A percentile compares a stretch with the other conserved stretches of the same genome.
These are phyloP conservation scores for Fraxinus albicans DNA, from an alignment of 305 asterid species.

Conservation along the genomic window DNA sequence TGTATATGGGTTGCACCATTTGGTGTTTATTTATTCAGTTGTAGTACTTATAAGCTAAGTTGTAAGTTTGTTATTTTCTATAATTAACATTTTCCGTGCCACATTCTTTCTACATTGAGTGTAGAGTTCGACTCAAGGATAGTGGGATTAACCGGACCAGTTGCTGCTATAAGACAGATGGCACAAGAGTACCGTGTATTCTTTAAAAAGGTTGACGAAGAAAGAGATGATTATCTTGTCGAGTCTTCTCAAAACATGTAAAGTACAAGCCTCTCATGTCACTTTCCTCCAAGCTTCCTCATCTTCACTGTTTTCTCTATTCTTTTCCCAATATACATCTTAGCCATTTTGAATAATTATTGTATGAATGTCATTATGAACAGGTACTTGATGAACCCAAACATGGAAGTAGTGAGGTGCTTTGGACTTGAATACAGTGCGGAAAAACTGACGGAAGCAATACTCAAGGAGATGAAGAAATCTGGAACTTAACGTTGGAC, in stretches of 20 bases:
- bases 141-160: constrained; percentile 85
- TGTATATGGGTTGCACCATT: not conserved
- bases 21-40: not conserved
- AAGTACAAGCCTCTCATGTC: constrained; percentile 3
- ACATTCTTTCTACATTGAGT: constrained; percentile 19
- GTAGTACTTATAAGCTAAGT: not conserved
- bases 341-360: not conserved
- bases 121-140: constrained; percentile 79
- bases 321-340: not conserved
- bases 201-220: constrained; percentile 77
- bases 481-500: constrained; percentile 13
- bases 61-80: not conserved
- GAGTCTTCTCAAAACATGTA: constrained; percentile 92
- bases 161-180: constrained; percentile 76
- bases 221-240: constrained; percentile 83
- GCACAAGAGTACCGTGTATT: constrained; percentile 88
- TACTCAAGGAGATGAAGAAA: constrained; percentile 60
- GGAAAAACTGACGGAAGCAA: constrained; percentile 61
- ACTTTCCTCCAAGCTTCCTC: not conserved
- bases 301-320: not conserved
- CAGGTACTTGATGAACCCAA: constrained; percentile 88
- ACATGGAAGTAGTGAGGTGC: constrained; percentile 72
- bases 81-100: not conserved
- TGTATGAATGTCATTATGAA: constrained; percentile 9
- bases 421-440: constrained; percentile 75